Evolutionary conservation across 148 eudicot genomes (phyloP), one percentile per base, ranked within the genome.

Genomic region (Rhododendron henanense): DNA sequence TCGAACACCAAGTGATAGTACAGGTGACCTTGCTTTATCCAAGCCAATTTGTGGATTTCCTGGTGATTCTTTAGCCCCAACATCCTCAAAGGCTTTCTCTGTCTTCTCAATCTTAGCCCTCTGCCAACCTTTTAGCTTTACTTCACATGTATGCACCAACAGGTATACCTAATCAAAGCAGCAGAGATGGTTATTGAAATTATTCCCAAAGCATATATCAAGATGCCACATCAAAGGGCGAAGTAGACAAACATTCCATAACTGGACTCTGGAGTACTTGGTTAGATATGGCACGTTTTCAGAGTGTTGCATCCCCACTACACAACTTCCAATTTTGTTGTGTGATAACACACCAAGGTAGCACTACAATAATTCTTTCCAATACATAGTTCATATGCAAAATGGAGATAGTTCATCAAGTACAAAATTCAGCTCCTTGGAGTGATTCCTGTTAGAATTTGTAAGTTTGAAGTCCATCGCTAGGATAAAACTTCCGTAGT

Each of bases 91-190:
- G 65, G 83, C 78, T 76, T 87, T 87, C 76, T 92, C 88, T 50
- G 80, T 61, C 85, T 90, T 81, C 81, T 88, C 94, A 81, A 44
- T 87, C 25, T 87, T 86, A 63, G 85, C 85, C 69, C 59, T 89
- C 88, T 89, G 90, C 91, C 57, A 82, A 39, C 86, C 94, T 90
- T 94, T 90, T 47, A 65, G 85, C 85, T 89, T 90, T 67, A 87
- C 91, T 87, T 90, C 94, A 86, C 91, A 90, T 18, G 91, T 87
- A 90, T 96, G 97, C 85, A 93, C 98, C 91, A 96, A 88, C n/a
- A 96, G 88, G 88, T 95, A 96, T 76, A 95, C 98, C 99, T 96
- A 87, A 73, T n/a, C 31, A 85, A 23, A 44, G 69, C 10, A 63
- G 77, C 76, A 23, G 28, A 85, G 53, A 84, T 53, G 81, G 79